Evolutionary conservation across 805 yeast species (phyloP).

Genomic region (Komagataella ulmi): DNA sequence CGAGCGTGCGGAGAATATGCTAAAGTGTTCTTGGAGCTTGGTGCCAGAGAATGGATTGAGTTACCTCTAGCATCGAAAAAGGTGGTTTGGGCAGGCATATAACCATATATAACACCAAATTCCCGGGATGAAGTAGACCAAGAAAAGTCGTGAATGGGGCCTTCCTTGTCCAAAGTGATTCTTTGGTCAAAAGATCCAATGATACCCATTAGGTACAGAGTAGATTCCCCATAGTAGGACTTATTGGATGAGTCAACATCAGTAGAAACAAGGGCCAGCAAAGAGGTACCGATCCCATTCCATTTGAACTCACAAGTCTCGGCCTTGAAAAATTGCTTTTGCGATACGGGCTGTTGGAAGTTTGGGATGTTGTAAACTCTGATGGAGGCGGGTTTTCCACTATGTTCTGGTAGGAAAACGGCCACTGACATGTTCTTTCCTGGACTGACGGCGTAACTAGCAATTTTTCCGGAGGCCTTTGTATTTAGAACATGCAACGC

Average conservation of each 20-base stretch:
- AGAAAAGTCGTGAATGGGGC: slow-evolving; percentile 93
- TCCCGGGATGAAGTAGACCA: slow-evolving; percentile 97
- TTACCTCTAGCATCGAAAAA: slow-evolving; percentile 93
- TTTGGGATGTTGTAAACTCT: slow-evolving; percentile 73
- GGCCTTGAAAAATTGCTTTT: slow-evolving; percentile 88
- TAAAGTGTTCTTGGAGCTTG: slow-evolving; percentile 81
- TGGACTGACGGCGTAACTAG: slow-evolving; percentile 56
- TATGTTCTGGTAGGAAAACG: slow-evolving; percentile 75
- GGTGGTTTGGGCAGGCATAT: slow-evolving; percentile 93
- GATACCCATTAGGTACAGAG: slow-evolving; percentile 78
- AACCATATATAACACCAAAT: slow-evolving; percentile 95
- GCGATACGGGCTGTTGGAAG: slow-evolving; percentile 64
- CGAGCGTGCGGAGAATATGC: slow-evolving; percentile 90
- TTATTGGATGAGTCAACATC: slow-evolving; percentile 92
- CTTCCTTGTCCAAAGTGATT: slow-evolving; percentile 78
- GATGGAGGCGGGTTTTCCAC: slow-evolving; percentile 83
- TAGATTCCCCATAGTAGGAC: slow-evolving; percentile 94
- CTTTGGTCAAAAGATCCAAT: slow-evolving; percentile 87
- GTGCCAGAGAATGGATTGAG: slow-evolving; percentile 68
- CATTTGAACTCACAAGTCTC: slow-evolving; percentile 86
- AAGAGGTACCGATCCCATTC: slow-evolving; percentile 91
- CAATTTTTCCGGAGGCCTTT: slow-evolving; percentile 32
- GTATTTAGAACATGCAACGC: slow-evolving; percentile 50
- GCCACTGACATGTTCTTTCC: slow-evolving; percentile 87
- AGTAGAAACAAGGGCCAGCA: slow-evolving; percentile 85